Base-by-base conservation (phyloP, 1,284 basidiomycete species). In the Wolfiporia cocos region DNA sequence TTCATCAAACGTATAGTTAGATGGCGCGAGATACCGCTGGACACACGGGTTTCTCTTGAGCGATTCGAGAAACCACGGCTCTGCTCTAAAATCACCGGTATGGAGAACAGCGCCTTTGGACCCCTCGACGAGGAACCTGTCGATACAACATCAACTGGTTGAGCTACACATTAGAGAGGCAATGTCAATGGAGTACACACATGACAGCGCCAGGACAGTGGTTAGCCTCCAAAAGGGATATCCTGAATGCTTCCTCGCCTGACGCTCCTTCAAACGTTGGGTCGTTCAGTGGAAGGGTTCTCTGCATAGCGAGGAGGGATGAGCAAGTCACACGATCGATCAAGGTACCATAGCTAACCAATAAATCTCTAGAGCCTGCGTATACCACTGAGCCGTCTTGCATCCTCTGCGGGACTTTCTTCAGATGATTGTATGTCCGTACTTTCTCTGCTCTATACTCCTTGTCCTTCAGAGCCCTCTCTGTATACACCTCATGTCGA, bases 161-260 rank as follows among this genome's bases (percentile, higher is more conserved):
- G 17, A 29, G 9, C n/a, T 15, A 10, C 5, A 12, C 2, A 4
- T n/a, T n/a, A n/a, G n/a, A n/a, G n/a, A n/a, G 30, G 26, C 18
- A n/a, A 20, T 19, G 26, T 10, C 7, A 18, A 18, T 33, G 5
- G 17, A 10, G 32, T 15, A 62, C 79, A 35, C 54, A 93, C 93
- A 97, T 96, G 22, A 90, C 80, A 0, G 90, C 84, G 0, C 94
- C 94, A 9, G 91, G 92, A 61, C 92, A 96, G 58, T 97, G 94
- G 57, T 97, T 97, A 1, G 94, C 92, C 52, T 94, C 87, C 12
- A 97, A 65, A 3, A 90, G 70, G 0, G 92, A 95, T 44, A 96
- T 73, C 0, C 69, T 81, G 2, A 92, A 76, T 0, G 58, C 62
- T 43, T 83, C 76, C 7, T 68, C 67, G 4, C n/a, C n/a, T n/a